A percentile compares a stretch with the other conserved stretches of the same genome.
phyloP scores from a whole-genome alignment of 1,284 basidiomycete species.

The Sporisorium reilianum region DNA sequence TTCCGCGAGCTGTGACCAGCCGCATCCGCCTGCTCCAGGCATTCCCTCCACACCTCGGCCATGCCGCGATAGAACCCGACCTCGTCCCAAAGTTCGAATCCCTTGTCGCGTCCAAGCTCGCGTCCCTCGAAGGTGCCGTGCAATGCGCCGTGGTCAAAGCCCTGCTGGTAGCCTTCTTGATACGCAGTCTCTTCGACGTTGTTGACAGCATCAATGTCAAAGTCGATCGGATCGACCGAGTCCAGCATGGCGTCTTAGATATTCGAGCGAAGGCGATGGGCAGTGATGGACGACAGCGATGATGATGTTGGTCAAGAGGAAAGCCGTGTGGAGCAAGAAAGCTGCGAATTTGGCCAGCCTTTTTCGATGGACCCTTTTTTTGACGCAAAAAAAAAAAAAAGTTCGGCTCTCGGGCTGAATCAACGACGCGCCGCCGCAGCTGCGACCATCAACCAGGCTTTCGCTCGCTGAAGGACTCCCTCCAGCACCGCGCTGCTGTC shows the following conservation, averaged over 20 bases:
- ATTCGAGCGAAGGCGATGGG: not conserved
- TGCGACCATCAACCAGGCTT: too few species aligned
- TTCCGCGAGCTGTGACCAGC: slow-evolving; percentile 46
- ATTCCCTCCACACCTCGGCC: slow-evolving; percentile 76
- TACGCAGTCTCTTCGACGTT: slow-evolving; percentile 75
- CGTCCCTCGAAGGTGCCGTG: slow-evolving; percentile 93
- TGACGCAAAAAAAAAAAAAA: not conserved
- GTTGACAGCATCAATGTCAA: slow-evolving; percentile 56
- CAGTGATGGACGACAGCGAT: not conserved
- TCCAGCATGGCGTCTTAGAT: slow-evolving; percentile 12
- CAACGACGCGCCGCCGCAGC: slow-evolving; percentile 26
- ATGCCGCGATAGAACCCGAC: slow-evolving; percentile 91
- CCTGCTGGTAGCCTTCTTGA: slow-evolving; percentile 80
- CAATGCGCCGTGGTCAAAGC: slow-evolving; percentile 84
- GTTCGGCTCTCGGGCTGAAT: slow-evolving; percentile 15
- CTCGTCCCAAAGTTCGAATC: slow-evolving; percentile 96
- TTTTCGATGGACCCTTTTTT: slow-evolving; percentile 23
- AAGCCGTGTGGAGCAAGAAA: slow-evolving; percentile 22
- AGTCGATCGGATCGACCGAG: slow-evolving; percentile 16
- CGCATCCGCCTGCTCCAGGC: slow-evolving; percentile 35
- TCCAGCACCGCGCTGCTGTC: too few species aligned
- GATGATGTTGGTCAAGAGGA: slow-evolving; percentile 42
- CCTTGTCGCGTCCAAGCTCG: slow-evolving; percentile 88
- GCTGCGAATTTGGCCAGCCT: not conserved
- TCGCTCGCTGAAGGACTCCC: slow-evolving; percentile 46